These are phyloP conservation scores for Trametes cingulata DNA, from an alignment of 768 basidiomycete genomes.

Conservation along the genomic window DNA sequence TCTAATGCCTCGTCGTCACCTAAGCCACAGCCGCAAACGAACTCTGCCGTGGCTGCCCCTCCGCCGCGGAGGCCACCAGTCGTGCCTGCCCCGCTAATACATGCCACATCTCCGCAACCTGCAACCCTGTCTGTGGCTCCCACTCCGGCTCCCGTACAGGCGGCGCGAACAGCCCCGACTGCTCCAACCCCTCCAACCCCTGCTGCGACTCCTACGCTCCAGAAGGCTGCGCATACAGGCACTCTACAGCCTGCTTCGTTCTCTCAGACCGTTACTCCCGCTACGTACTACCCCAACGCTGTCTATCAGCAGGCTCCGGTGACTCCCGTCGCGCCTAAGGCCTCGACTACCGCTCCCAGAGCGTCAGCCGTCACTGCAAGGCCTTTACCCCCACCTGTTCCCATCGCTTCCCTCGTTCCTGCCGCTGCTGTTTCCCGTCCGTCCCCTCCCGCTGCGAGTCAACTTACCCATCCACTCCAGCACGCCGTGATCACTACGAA, in stretches of 20 bases:
- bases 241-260: conserved; percentile 26
- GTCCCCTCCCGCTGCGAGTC: conserved; percentile 17
- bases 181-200: conserved; percentile 27
- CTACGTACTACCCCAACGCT: conserved; percentile 54
- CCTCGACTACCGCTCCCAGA: conserved; percentile 19
- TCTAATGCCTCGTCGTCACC: neutral
- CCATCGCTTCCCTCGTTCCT: conserved; percentile 16
- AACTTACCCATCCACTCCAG: conserved; percentile 38
- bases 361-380: conserved; percentile 19
- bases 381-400: conserved; percentile 29
- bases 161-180: conserved; percentile 3
- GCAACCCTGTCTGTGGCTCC: conserved; percentile 27
- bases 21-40: neutral
- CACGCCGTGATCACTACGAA: conserved; percentile 54
- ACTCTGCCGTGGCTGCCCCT: neutral
- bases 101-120: conserved; percentile 24
- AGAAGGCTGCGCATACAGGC: conserved; percentile 11
- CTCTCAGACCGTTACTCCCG: conserved; percentile 24
- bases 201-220: conserved; percentile 22
- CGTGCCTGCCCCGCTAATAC: conserved; percentile 10
- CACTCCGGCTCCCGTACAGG: conserved; percentile 22
- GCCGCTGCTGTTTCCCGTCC: conserved; percentile 12
- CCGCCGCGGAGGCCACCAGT: conserved; percentile 2
- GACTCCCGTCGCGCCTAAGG: conserved; percentile 12
- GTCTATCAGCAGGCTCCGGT: conserved; percentile 45